A percentile compares a stretch with the other conserved stretches of the same genome.
These are phyloP conservation scores for Lonicera japonica DNA, from an alignment of 129 eudicot genomes.

Conservation along the genomic window DNA sequence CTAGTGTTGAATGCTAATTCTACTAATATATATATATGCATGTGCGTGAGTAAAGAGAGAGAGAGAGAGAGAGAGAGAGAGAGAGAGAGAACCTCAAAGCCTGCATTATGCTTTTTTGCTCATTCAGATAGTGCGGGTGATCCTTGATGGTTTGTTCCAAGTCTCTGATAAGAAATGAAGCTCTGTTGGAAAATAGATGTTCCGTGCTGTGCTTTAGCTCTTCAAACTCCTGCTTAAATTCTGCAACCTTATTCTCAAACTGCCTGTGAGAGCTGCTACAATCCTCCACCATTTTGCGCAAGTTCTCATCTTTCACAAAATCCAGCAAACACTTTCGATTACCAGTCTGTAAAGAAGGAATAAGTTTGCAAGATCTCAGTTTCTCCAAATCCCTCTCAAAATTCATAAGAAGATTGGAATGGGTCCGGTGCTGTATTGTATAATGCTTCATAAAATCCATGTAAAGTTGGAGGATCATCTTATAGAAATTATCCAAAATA, in stretches of 20 bases:
- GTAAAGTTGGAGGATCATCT: slow-evolving; percentile 62
- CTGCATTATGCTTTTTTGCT: slow-evolving; percentile 89
- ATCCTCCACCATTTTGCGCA: slow-evolving; percentile 66
- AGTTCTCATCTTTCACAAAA: slow-evolving; percentile 77
- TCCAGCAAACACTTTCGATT: slow-evolving; percentile 60
- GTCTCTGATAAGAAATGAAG: slow-evolving; percentile 45
- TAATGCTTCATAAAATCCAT: slow-evolving; percentile 59
- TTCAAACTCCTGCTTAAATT: slow-evolving; percentile 83
- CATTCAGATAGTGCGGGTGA: slow-evolving; percentile 48
- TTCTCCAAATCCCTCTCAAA: slow-evolving; percentile 73
- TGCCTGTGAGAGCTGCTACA: slow-evolving; percentile 79
- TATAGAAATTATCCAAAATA: slow-evolving; percentile 69
- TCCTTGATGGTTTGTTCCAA: slow-evolving; percentile 63
- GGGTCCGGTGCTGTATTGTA: slow-evolving; percentile 61
- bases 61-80: slow-evolving; percentile 10
- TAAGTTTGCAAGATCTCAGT: slow-evolving; percentile 57
- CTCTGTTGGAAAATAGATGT: slow-evolving; percentile 63
- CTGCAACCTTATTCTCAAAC: slow-evolving; percentile 77
- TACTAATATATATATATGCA: neutral
- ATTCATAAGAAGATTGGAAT: slow-evolving; percentile 57
- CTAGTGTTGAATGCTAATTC: neutral
- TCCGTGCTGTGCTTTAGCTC: slow-evolving; percentile 66
- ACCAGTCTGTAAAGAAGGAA: slow-evolving; percentile 58
- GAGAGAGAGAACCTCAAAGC: slow-evolving; percentile 50
- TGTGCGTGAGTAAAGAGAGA: neutral